A percentile compares a stretch with the other conserved stretches of the same genome.
phyloP scores from a whole-genome alignment of 106 monocot species.

The Dendrobium officinale region DNA sequence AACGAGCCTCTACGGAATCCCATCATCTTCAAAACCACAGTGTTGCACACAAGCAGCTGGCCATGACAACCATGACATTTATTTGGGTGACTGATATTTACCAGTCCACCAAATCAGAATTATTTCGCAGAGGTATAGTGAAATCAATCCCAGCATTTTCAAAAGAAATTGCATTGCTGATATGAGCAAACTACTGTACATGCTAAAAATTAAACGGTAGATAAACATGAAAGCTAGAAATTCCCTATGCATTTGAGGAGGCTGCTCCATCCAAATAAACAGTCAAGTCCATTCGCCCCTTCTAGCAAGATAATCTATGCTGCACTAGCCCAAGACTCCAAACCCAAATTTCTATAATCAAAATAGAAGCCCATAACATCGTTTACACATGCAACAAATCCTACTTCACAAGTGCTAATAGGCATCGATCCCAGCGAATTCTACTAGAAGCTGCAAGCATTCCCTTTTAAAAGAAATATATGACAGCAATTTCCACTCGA shows the following conservation, averaged over 20 bases:
- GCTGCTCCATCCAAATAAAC: slow-evolving; percentile 1
- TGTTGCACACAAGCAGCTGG: too few relatives aligned
- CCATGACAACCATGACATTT: too few relatives aligned
- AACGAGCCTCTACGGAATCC: too few relatives aligned
- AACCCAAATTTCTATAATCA: background rate
- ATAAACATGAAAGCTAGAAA: background rate
- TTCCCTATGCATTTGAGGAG: background rate
- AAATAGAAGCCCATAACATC: background rate
- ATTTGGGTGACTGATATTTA: too few relatives aligned
- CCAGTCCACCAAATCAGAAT: too few relatives aligned
- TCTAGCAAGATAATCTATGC: background rate
- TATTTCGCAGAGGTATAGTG: too few relatives aligned
- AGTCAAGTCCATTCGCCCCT: background rate
- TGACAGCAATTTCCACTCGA: background rate
- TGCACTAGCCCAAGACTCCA: background rate
- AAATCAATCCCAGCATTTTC: too few relatives aligned
- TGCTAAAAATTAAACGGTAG: background rate
- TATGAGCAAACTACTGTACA: background rate
- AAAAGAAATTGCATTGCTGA: too few relatives aligned
- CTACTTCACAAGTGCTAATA: too few relatives aligned
- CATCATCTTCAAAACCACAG: too few relatives aligned
- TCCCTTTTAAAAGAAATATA: background rate
- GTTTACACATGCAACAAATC: background rate
- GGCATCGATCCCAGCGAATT: background rate
- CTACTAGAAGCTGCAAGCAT: too few relatives aligned